Evolutionary conservation across 768 basidiomycete genomes (phyloP).

Genomic region (Trametes cinnabarina): DNA sequence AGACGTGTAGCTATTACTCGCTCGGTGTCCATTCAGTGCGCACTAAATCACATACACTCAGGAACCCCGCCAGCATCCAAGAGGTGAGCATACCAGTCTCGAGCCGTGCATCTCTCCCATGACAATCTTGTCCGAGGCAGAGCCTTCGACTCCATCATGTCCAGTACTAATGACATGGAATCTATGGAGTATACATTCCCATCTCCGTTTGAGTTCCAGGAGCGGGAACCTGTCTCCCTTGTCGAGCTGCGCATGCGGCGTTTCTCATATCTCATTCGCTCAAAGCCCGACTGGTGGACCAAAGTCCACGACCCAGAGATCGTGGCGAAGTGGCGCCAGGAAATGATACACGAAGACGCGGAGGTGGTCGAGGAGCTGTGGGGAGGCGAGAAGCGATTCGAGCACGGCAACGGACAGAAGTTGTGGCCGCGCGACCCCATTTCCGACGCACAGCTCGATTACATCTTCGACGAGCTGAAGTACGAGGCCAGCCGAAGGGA

Average conservation of each 20-base stretch:
- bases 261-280: neutral
- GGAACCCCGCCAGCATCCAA: too few species aligned
- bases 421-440: constrained; percentile 9
- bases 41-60: too few species aligned
- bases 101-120: too few species aligned
- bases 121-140: too few species aligned
- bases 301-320: constrained; percentile 8
- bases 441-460: constrained; percentile 13
- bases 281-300: constrained; percentile 10
- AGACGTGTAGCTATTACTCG: too few species aligned
- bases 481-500: constrained; percentile 9
- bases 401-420: neutral
- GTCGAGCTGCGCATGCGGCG: constrained; percentile 14
- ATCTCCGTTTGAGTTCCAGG: neutral
- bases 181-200: neutral
- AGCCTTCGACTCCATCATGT: too few species aligned
- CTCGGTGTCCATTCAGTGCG: too few species aligned
- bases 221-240: constrained; percentile 2
- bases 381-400: neutral
- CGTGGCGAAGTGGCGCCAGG: constrained; percentile 6
- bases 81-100: too few species aligned
- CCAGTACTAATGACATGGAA: too few species aligned
- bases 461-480: constrained; percentile 12
- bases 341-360: constrained; percentile 9
- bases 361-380: neutral